These are phyloP conservation scores for Zygoascus hellenicus DNA, from an alignment of 1,139 yeast species.

Conservation along the genomic window DNA sequence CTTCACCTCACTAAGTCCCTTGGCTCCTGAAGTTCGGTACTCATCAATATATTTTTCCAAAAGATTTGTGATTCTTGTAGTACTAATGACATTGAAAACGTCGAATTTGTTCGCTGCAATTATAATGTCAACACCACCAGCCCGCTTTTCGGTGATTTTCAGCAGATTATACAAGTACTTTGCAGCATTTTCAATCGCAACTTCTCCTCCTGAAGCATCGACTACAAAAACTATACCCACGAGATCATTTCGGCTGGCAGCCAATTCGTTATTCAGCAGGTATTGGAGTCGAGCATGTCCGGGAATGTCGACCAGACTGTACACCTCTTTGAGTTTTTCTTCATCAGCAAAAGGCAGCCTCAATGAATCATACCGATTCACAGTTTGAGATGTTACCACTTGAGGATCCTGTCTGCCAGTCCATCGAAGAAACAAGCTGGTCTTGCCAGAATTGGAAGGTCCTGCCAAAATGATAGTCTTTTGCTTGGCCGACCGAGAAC, in stretches of 20 bases:
- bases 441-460: conserved; percentile 68
- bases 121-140: conserved; percentile 58
- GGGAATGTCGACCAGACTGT: conserved; percentile 69
- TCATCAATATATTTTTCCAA: conserved; percentile 61
- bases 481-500: background rate
- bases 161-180: conserved; percentile 29
- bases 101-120: conserved; percentile 82
- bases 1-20: conserved; percentile 40
- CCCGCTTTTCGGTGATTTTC: conserved; percentile 28
- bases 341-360: conserved; percentile 35
- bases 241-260: conserved; percentile 35
- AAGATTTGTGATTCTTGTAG: conserved; percentile 49
- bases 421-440: conserved; percentile 47
- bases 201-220: conserved; percentile 35
- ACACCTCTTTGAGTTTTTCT: conserved; percentile 21
- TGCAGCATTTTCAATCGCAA: conserved; percentile 31
- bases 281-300: conserved; percentile 69
- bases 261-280: conserved; percentile 26
- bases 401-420: background rate
- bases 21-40: conserved; percentile 44
- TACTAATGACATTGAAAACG: conserved; percentile 73
- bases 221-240: conserved; percentile 67
- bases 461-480: conserved; percentile 58
- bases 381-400: conserved; percentile 42
- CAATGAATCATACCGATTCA: conserved; percentile 36